Evolutionary conservation across 495 filamentous ascomycete genomes (phyloP), one percentile per base, ranked within the genome.

Genomic region (Jackrogersella minutella): DNA sequence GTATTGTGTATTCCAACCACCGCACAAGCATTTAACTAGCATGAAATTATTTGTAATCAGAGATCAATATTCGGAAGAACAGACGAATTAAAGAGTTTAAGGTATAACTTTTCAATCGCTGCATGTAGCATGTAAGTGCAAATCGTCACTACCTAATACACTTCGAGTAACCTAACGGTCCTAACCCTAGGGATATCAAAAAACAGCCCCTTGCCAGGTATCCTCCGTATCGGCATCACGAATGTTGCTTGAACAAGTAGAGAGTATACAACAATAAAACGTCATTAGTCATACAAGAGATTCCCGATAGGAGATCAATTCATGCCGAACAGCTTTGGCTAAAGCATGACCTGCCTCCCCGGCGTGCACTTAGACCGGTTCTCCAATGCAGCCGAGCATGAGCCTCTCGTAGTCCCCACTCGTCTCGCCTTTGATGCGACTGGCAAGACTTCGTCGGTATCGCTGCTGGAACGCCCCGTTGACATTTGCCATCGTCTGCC

Each of bases 331-430:
- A 4, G 33, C 11, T 44, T 33, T 26, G 26, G 5, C 21, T 30
- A n/a, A 52, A 21, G 8, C 30, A 59, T 33, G 17, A 61, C 34
- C 4, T n/a, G 34, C 36, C 21, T 26, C 13, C 19, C 26, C 31
- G 13, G 47, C 36, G 22, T 22, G 28, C 24, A 36, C 44, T 46
- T 55, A 69, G 24, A 76, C 69, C 36, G 36, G 67, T 68, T 81
- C 77, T 2, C 77, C 78, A 33, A 82, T 70, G 58, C 81, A 84
- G 19, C 85, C 88, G 39, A 91, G 73, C 81, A 93, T 74, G 62
- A 89, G 69, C 68, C 78, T 85, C 79, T 91, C 83, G 58, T 94
- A 96, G 80, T 96, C 90, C 5, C 94, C 92, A 62, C 90, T 93
- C 2, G 92, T 95, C 81, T 98, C 94, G 1, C 89, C 87, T 61